Base-by-base conservation (phyloP, 1,139 yeast species). In the Yamadazyma blattariae region DNA sequence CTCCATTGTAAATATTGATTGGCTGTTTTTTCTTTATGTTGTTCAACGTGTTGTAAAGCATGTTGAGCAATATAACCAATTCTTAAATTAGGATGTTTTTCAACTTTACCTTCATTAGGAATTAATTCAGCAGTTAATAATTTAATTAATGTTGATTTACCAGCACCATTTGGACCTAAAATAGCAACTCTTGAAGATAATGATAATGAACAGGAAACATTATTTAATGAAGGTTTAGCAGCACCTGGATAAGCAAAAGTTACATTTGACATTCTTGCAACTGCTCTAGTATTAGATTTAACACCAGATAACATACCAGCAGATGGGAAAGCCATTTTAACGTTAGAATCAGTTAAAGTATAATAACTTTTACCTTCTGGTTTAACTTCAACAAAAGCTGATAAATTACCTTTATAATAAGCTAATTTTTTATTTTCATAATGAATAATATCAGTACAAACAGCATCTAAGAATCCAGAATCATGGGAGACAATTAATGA, bases 31-130 rank as follows among this genome's bases (percentile, higher is more conserved):
- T 92, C 98, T 64, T 90, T 88, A 67, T 92, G 98, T 64, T 84
- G 84, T 61, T 92, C 95, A 42, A 92, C 97, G 57, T 92, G 97
- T 64, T 89, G 96, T 56, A 92, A 76, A 20, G 98, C 97, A 53
- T 92, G 97, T 71, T 92, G 98, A 16, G 97, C 97, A 71, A 92
- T 92, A 67, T 92, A 92, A 44, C 97, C 98, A 54, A 92, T 88
- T 74, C 98, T 90, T 67, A 92, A 75, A 64, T 92, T 92, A 45
- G 97, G 97, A 67, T 92, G 98, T 66, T 92, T 92, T 67, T 92
- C 97, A 40, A 92, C 97, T 45, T 79, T 82, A 54, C 98, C 98
- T 45, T 67, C 75, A 47, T 79, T 74, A 20, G 98, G 97, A 36
- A 86, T 75, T 43, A 88, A 71, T 63, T 92, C 98, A 45, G 87